Evolutionary conservation across 2,329 filamentous ascomycete genomes (phyloP), one percentile per base, ranked within the genome.

Genomic region (Tetracladium maxilliforme): DNA sequence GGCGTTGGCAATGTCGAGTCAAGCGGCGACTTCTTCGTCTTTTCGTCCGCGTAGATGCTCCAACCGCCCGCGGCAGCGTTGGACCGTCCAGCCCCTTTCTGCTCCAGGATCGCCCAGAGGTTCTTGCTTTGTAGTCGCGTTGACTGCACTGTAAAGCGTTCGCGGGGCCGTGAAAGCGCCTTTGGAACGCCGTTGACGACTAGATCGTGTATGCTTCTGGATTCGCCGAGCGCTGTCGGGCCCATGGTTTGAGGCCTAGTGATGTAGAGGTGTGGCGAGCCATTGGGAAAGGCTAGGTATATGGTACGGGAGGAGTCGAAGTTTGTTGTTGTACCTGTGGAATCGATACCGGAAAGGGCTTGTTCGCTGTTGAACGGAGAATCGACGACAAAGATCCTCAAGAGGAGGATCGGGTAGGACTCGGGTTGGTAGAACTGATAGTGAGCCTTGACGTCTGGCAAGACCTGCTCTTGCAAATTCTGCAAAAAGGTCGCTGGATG

Each of bases 261-360:
- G 30, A 58, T 68, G 45, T 82, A 92, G 22, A 92, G 56, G 33
- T 74, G 73, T 0, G 82, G 79, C 8, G 79, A 76, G 17, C 74
- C 77, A 41, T 87, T 75, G 0, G 84, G 83, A 39, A 92, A 87
- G 3, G 80, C 78, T 31, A 92, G 58, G 41, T 82, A 90, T 19
- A 92, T 66, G 3, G 78, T 76, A 34, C 72, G 67, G 9, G 73
- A 73, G 2, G 68, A 56, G 34, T 82, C 73, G n/a, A 67, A 61
- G 30, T 58, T 60, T 23, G 61, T 43, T 20, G 32, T 23, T 22
- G 31, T 33, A 23, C 38, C 33, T 24, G 25, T 3, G 32, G 28
- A 14, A 13, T 45, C 34, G 17, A 50, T 44, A 24, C 60, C 58
- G 25, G 19, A 3, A 25, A 64, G 45, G 2, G 64, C 61, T 10